Evolutionary conservation across 2,329 filamentous ascomycete species (phyloP).

Genomic region (Anthostomella pinea): DNA sequence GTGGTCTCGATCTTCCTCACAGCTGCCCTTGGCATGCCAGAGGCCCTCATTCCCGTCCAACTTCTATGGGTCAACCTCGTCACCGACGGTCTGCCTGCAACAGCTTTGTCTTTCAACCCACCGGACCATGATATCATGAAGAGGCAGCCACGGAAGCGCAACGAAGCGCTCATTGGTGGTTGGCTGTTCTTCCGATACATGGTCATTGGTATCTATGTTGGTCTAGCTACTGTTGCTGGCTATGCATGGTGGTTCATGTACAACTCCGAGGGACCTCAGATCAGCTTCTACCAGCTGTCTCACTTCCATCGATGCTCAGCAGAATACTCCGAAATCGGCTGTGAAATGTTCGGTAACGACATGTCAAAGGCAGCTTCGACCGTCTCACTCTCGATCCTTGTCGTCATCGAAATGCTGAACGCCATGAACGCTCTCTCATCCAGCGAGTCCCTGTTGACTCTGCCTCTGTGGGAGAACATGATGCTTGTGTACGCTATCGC

Average conservation of each 20-base stretch:
- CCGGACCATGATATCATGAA: constrained; percentile 99
- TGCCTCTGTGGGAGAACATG: constrained; percentile 98
- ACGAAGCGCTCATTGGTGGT: constrained; percentile 86
- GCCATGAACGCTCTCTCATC: constrained; percentile 97
- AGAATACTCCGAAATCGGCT: constrained; percentile 85
- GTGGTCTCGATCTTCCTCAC: constrained; percentile 99
- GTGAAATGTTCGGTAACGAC: constrained; percentile 84
- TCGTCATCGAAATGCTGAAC: constrained; percentile 99
- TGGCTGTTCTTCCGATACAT: constrained; percentile 99
- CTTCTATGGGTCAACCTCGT: constrained; percentile 98
- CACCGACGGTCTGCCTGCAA: constrained; percentile 93
- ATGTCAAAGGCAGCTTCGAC: constrained; percentile 89
- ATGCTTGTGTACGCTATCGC: constrained; percentile 94
- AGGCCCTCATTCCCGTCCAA: constrained; percentile 94
- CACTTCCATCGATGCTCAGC: constrained; percentile 92
- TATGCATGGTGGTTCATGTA: constrained; percentile 99
- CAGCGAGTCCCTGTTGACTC: constrained; percentile 87
- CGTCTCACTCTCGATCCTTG: constrained; percentile 84
- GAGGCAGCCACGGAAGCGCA: constrained; percentile 83
- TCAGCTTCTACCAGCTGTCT: constrained; percentile 82
- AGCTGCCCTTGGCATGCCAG: constrained; percentile 93
- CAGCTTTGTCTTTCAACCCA: constrained; percentile 95
- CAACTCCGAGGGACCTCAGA: constrained; percentile 84
- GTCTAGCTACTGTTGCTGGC: constrained; percentile 88
- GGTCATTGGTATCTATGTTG: constrained; percentile 93